Conservation (phyloP, 441 rosid species). For the Rhodomyrtus psidioides region DNA sequence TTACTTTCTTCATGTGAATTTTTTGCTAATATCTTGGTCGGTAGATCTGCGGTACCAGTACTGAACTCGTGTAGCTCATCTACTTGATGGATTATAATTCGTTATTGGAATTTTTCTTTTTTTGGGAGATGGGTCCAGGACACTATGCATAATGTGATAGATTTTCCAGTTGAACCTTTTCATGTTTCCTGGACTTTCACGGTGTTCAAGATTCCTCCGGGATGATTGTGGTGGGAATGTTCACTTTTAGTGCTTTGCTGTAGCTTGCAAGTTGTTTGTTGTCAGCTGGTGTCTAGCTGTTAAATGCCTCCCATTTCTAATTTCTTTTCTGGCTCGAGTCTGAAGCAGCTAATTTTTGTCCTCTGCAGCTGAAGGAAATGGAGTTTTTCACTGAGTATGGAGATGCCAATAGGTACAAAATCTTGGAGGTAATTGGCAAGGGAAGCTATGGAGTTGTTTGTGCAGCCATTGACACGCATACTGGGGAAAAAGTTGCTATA, state of each 20-base stretch:
- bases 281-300: neutral
- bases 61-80: neutral
- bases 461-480: conserved; percentile 41
- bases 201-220: neutral
- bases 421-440: conserved; percentile 15
- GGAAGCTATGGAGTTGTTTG: conserved; percentile 10
- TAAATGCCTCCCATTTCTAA: neutral
- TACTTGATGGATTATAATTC: neutral
- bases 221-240: neutral
- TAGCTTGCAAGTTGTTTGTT: neutral
- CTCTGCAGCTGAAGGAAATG: conserved; percentile 7
- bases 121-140: neutral
- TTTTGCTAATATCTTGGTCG: neutral
- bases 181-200: neutral
- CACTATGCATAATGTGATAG: neutral
- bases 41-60: neutral
- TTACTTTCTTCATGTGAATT: neutral
- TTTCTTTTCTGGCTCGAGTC: neutral
- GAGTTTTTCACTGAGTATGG: conserved; percentile 16
- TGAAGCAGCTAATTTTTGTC: neutral
- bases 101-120: neutral
- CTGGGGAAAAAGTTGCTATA: conserved; percentile 86
- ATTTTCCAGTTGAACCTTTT: neutral
- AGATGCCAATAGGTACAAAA: conserved; percentile 12
- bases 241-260: neutral